Conservation (phyloP, 345 rosid species). For the Raphanus raphanistrum region DNA sequence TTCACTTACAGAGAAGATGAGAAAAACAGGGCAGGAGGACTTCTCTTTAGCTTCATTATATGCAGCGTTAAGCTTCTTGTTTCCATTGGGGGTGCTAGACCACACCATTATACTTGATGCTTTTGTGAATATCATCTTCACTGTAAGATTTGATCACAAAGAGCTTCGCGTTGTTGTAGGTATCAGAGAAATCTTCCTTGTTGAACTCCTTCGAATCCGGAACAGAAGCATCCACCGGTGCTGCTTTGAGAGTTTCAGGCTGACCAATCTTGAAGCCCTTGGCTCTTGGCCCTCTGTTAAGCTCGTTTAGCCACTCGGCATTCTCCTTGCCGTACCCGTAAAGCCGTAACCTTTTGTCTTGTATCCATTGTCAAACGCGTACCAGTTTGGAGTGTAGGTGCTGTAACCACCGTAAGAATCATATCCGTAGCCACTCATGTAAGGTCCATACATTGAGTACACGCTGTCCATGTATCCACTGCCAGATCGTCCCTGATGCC, state of each 20-base stretch:
- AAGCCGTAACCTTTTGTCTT: constrained; percentile 43
- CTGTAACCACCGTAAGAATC: constrained; percentile 55
- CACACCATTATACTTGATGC: constrained; percentile 79
- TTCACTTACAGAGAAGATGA: constrained; percentile 68
- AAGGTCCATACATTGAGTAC: constrained; percentile 56
- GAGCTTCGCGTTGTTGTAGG: constrained; percentile 54
- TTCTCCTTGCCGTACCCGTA: constrained; percentile 62
- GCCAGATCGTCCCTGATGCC: constrained; percentile 46
- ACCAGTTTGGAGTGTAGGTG: constrained; percentile 60
- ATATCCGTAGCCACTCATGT: constrained; percentile 46
- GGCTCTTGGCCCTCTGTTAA: constrained; percentile 75
- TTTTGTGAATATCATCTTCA: constrained; percentile 83
- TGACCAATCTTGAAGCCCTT: constrained; percentile 53
- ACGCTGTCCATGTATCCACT: constrained; percentile 52
- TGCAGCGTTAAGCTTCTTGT: constrained; percentile 72
- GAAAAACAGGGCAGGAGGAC: constrained; percentile 59
- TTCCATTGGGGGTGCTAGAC: constrained; percentile 79
- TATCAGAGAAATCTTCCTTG: constrained; percentile 54
- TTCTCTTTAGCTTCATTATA: constrained; percentile 57
- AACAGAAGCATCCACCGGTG: constrained; percentile 28
- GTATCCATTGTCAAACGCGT: constrained; percentile 43
- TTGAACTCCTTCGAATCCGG: constrained; percentile 52
- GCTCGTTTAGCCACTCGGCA: constrained; percentile 67
- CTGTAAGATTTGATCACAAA: constrained; percentile 76
- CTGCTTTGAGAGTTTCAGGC: background rate